Evolutionary conservation across 129 eudicot genomes (phyloP), one percentile per base, ranked within the genome.

Genomic region (Calendula officinalis): DNA sequence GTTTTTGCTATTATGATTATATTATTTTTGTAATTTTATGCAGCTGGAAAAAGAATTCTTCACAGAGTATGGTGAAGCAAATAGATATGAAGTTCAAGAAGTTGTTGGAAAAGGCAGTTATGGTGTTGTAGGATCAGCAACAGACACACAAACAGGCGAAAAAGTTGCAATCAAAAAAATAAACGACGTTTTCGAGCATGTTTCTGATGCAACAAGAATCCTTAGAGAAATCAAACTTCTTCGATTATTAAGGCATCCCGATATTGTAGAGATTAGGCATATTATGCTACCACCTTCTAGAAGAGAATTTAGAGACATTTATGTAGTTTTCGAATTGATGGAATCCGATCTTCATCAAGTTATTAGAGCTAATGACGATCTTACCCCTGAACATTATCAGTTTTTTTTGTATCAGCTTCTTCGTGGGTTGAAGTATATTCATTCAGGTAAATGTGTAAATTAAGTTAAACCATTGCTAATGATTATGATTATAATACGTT

Each of bases 281-380:
- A 84, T 88, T 58, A 84, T 88, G 92, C 92, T 88, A 41, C 96
- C 96, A 62, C 96, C 96, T 65, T 88, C 96, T 53, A 74, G 89
- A 56, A 77, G 89, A 82, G 96, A 88, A 71, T 88, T 88, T 48
- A 76, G 64, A 47, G 96, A 88, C 62, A 82, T 84, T 34, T 84
- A 84, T 41, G 86, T 84, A 55, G 84, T 85, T 62, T 85, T 85
- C 62, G 91, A 85, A 55, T 73, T 88, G 70, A 88, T 88, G 96
- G 96, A 88, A 60, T 84, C 96, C 41, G 96, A 88, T 11, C 89
- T 88, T 62, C 96, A 88, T 52, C 96, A 84, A 71, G 92, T 88
- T 62, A 88, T 88, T 49, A 84, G 84, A 78, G 92, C 89, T 11
- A 88, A 88, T 51, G 96, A 88, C 56, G 96, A 88, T 73, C 86